Conservation (phyloP, 2,329 filamentous ascomycete species). For the Rhinocladiella similis region DNA sequence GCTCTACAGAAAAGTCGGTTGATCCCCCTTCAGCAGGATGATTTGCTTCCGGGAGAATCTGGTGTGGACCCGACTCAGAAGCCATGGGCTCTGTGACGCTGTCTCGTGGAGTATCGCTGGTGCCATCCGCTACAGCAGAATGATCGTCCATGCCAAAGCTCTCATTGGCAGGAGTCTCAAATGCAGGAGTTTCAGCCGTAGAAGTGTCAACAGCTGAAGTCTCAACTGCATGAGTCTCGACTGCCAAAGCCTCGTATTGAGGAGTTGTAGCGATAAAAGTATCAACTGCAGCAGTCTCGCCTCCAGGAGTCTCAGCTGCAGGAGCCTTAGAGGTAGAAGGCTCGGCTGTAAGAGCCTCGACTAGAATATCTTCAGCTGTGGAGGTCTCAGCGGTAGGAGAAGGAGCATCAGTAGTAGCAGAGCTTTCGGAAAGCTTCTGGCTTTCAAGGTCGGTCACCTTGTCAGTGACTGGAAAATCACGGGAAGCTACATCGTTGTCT, state of each 20-base stretch:
- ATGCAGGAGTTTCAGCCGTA: background rate
- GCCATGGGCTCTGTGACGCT: too few species aligned
- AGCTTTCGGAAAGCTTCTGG: background rate
- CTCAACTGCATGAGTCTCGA: background rate
- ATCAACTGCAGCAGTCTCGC: background rate
- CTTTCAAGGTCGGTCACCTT: background rate
- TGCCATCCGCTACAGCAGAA: too few species aligned
- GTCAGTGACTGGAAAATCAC: background rate
- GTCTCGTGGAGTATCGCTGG: too few species aligned
- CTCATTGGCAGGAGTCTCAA: background rate
- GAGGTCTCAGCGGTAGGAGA: too few species aligned
- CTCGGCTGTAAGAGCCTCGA: too few species aligned
- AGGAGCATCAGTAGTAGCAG: background rate
- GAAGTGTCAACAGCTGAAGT: constrained; percentile 5
- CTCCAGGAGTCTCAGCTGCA: background rate
- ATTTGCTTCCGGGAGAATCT: too few species aligned
- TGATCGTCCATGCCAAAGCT: too few species aligned
- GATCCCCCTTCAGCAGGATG: too few species aligned
- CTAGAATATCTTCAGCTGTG: too few species aligned
- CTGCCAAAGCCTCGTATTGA: background rate
- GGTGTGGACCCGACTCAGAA: too few species aligned
- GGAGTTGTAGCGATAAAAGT: background rate
- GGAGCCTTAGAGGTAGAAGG: background rate
- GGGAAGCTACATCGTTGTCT: background rate
- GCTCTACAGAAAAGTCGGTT: background rate